phyloP scores from a whole-genome alignment of 1,284 basidiomycete genomes.

The Ceratobasidium sp. region DNA sequence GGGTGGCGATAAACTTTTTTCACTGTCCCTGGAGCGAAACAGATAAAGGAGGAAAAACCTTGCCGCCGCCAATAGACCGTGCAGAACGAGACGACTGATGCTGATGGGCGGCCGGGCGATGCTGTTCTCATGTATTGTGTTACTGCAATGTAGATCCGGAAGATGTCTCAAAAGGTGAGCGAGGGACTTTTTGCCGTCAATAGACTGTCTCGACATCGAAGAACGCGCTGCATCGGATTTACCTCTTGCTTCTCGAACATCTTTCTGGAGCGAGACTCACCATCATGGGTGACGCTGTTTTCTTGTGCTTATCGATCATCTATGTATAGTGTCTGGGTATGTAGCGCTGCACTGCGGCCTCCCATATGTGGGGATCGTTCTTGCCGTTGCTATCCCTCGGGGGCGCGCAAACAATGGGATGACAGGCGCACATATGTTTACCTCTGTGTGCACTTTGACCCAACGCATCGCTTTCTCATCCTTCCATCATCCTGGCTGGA shows the following conservation, averaged over 20 bases:
- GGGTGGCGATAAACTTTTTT: conserved; percentile 13
- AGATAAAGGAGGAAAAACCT: conserved; percentile 5
- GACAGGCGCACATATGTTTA: conserved; percentile 11
- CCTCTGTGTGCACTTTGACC: background rate
- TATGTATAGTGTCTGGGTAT: conserved; percentile 5
- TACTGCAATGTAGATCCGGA: conserved; percentile 1
- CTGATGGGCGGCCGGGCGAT: background rate
- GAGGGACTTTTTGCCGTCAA: conserved; percentile 13
- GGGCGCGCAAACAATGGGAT: background rate
- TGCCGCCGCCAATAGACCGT: background rate
- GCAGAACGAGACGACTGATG: background rate
- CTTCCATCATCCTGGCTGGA: background rate
- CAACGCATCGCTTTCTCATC: background rate
- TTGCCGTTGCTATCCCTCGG: background rate
- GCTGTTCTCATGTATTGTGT: background rate
- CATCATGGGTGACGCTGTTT: background rate
- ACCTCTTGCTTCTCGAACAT: conserved; percentile 10
- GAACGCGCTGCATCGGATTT: background rate
- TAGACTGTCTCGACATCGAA: background rate
- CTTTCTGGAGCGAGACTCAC: no score
- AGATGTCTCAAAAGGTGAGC: conserved; percentile 16
- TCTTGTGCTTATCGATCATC: conserved; percentile 23
- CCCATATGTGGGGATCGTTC: background rate
- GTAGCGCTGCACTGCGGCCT: conserved; percentile 2
- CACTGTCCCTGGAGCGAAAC: conserved; percentile 3